These are phyloP conservation scores for Circinella minor DNA, from an alignment of 371 early-diverging fungal genomes.

Conservation along the genomic window DNA sequence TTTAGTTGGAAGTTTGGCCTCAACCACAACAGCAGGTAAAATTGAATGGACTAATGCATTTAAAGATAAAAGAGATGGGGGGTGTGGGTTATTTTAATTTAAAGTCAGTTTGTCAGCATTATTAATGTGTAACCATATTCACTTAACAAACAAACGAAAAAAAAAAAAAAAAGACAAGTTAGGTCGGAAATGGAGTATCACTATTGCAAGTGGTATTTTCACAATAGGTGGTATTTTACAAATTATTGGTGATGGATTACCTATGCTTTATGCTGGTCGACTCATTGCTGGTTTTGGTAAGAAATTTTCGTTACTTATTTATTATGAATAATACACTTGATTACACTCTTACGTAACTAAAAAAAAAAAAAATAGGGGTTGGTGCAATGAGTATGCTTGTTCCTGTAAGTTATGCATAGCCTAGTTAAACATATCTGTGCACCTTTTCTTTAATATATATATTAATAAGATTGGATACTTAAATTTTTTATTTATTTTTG, in stretches of 20 bases:
- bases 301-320: background rate
- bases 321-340: background rate
- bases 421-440: background rate
- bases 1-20: conserved; percentile 33
- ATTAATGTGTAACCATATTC: too few species aligned
- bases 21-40: conserved; percentile 37
- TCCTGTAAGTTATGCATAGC: conserved; percentile 23
- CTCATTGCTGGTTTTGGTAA: conserved; percentile 38
- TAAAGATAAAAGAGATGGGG: background rate
- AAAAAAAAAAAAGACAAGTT: conserved; percentile 21
- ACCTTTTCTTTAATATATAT: background rate
- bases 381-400: conserved; percentile 38
- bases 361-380: conserved; percentile 21
- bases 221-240: conserved; percentile 34
- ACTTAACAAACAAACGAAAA: background rate
- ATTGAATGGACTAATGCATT: too few species aligned
- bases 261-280: conserved; percentile 32
- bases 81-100: too few species aligned
- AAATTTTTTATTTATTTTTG: background rate
- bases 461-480: too few species aligned
- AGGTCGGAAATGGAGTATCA: conserved; percentile 33
- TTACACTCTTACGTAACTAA: background rate
- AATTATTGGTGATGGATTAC: conserved; percentile 26
- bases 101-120: too few species aligned
- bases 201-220: conserved; percentile 23